phyloP scores from a whole-genome alignment of 208 protist genomes.

The Trypanosoma grayi region DNA sequence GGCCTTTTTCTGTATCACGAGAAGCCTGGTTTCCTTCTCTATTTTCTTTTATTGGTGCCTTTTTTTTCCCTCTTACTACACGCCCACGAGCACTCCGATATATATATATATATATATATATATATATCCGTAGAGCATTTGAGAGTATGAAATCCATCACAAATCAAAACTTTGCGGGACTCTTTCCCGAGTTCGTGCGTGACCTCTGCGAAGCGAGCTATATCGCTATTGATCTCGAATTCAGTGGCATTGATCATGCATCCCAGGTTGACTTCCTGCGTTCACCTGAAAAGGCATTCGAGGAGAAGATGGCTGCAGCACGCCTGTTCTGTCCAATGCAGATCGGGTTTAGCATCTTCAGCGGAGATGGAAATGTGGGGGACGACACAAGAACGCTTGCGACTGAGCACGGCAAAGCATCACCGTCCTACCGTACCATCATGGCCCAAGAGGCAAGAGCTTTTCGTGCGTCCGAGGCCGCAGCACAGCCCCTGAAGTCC shows the following conservation, averaged over 20 bases:
- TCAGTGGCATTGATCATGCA: conserved; percentile 50
- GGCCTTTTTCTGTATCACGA: too few relatives aligned
- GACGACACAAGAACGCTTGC: not conserved
- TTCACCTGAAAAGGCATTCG: conserved; percentile 34
- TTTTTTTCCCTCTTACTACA: not conserved
- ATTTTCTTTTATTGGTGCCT: too few relatives aligned
- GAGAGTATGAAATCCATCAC: conserved; percentile 22
- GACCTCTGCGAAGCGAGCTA: conserved; percentile 29
- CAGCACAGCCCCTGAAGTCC: not conserved
- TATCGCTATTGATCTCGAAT: conserved; percentile 63
- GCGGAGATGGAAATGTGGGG: not conserved
- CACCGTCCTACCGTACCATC: not conserved
- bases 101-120: too few relatives aligned
- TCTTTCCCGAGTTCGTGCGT: conserved; percentile 22
- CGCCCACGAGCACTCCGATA: too few relatives aligned
- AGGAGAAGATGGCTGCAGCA: conserved; percentile 30
- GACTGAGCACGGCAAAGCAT: not conserved
- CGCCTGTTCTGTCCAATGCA: conserved; percentile 47
- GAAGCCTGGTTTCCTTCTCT: too few relatives aligned
- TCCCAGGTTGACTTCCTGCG: conserved; percentile 19
- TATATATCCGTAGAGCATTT: too few relatives aligned
- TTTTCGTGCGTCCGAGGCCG: not conserved
- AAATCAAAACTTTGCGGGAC: conserved; percentile 19
- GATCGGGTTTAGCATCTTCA: conserved; percentile 64
- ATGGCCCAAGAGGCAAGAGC: conserved; percentile 1